Evolutionary conservation across 78 protist genomes (phyloP).

Genomic region (Dictyostelium firmibasis): DNA sequence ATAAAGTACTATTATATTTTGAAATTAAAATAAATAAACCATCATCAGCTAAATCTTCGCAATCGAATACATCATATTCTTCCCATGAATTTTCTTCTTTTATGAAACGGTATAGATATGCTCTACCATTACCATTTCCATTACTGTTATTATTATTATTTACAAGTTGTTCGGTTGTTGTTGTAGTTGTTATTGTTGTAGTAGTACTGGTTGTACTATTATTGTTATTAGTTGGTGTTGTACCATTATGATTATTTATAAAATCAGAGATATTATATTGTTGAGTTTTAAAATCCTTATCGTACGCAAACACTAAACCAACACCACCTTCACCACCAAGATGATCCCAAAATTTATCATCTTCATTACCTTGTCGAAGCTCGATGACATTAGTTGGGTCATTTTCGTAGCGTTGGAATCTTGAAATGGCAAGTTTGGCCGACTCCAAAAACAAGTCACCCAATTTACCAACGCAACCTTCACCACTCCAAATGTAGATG

Average conservation of each 20-base stretch:
- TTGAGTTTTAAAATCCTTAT: neutral
- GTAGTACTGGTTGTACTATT: conserved; percentile 6
- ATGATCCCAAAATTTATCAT: conserved; percentile 30
- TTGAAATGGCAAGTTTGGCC: conserved; percentile 12
- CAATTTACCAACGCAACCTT: conserved; percentile 2
- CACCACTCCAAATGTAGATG: conserved; percentile 48
- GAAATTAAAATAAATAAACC: conserved; percentile 52
- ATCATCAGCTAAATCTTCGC: conserved; percentile 67
- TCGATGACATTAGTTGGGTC: neutral
- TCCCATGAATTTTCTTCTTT: conserved; percentile 47
- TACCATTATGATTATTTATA: conserved; percentile 20
- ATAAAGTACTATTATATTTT: conserved; percentile 29
- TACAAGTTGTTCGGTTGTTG: neutral
- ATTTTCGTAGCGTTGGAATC: conserved; percentile 52
- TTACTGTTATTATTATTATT: conserved; percentile 1
- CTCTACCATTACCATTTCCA: neutral
- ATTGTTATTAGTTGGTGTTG: neutral
- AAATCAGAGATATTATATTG: neutral
- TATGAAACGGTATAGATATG: conserved; percentile 62
- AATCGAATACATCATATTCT: conserved; percentile 36
- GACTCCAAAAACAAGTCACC: conserved; percentile 19
- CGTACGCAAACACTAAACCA: conserved; percentile 33
- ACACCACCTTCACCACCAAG: conserved; percentile 38
- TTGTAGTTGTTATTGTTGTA: conserved; percentile 4
- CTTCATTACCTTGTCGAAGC: conserved; percentile 42